Base-by-base conservation (phyloP, 2,329 filamentous ascomycete species). In the Apiospora pterosperma region DNA sequence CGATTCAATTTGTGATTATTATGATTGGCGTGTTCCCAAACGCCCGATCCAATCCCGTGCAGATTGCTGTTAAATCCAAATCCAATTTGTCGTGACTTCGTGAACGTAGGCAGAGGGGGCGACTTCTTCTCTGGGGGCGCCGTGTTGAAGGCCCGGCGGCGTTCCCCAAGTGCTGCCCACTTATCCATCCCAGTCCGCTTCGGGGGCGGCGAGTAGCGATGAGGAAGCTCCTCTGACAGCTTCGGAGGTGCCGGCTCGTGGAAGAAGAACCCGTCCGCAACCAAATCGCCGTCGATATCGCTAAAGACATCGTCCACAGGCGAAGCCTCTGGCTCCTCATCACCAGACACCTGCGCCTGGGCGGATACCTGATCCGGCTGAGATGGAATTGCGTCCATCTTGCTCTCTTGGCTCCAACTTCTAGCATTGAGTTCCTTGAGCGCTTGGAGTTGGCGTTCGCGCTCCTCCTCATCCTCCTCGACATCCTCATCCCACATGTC, bases 401-500 rank as follows among this genome's bases (percentile, higher is more conserved):
- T 85, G 78, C 87, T 92, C 76, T 92, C 90, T 68, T 91, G 91
- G 74, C 91, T 94, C 90, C 90, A 94, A 63, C 90, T 92, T 69
- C 91, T 85, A 64, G 90, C 87, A 75, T 93, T 92, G 72, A 91
- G 83, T 75, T 88, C 81, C 78, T 90, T 86, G 31, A 91, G 79
- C 6, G 81, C 81, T 66, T 84, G 79, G 64, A 87, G 80, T 75
- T 90, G 86, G 68, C 85, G 85, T 66, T 80, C 79, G 67, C 84
- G 84, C 73, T 90, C 87, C 71, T 90, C 86, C 70, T 92, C 87
- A 67, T 91, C 88, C 68, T 91, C 89, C 73, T 96, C 93, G 58
- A 84, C 81, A 63, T 98, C 95, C 77, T 98, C 95, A 65, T 98
- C 95, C 90, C 93, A 97, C 77, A 98, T 88, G 77, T 99, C 96